These are phyloP conservation scores for Penicillium bialowiezense DNA, from an alignment of 495 filamentous ascomycete genomes.

Conservation along the genomic window DNA sequence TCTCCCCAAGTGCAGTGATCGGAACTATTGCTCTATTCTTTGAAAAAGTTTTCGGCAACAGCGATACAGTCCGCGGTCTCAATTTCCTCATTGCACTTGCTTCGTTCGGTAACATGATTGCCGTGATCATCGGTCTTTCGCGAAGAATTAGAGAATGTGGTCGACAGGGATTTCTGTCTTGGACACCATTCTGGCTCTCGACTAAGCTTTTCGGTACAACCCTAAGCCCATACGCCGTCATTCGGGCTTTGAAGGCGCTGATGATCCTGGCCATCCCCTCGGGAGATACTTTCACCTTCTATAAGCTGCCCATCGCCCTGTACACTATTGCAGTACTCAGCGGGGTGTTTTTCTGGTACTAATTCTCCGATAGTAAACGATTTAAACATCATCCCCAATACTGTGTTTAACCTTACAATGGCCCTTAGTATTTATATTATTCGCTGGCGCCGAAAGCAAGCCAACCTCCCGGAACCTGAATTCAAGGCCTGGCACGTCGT, in stretches of 20 bases:
- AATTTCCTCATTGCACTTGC: constrained; percentile 52
- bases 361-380: background rate
- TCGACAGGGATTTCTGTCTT: constrained; percentile 56
- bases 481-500: too few species aligned
- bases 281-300: constrained; percentile 57
- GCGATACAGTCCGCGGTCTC: constrained; percentile 39
- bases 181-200: constrained; percentile 50
- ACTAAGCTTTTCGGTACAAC: constrained; percentile 53
- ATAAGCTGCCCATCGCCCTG: constrained; percentile 13
- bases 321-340: background rate
- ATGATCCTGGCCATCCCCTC: constrained; percentile 56
- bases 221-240: constrained; percentile 46
- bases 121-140: constrained; percentile 49
- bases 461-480: too few species aligned
- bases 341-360: background rate
- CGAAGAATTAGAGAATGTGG: constrained; percentile 47
- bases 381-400: constrained; percentile 31
- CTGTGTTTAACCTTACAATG: constrained; percentile 44
- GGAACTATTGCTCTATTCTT: constrained; percentile 52
- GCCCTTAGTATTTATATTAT: too few species aligned
- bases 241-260: constrained; percentile 48
- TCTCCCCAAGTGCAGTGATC: too few species aligned
- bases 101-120: constrained; percentile 54
- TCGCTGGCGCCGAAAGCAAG: too few species aligned
- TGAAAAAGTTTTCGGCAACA: constrained; percentile 46